Base-by-base conservation (phyloP, 2,329 filamentous ascomycete genomes). In the Fusarium paranaense region DNA sequence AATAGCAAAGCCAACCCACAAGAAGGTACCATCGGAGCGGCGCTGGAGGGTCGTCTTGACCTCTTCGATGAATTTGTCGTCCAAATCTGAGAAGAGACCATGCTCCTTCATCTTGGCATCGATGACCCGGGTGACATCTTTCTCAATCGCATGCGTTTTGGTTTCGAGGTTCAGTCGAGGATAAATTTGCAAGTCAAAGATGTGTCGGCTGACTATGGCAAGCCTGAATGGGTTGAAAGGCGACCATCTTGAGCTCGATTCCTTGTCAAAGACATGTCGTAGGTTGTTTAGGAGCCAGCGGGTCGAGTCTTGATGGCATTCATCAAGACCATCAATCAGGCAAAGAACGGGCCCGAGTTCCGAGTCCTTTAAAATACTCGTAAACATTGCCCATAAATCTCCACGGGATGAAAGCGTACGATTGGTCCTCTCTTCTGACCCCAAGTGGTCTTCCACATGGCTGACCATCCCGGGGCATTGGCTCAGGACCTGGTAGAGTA, bases 91-190 rank as follows among this genome's bases (percentile, higher is more conserved):
- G 16, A 54, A 54, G 3, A 9, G 25, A 2, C 16, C 50, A n/a
- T 54, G 50, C 50, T 32, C 30, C 14, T 25, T 10, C 7, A 33
- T 20, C 50, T 33, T 33, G 14, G 50, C 25, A 6, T 20, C 18
- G 18, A 54, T 47, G 2, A 47, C 22, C 2, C 20, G 42, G 14
- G 7, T 0, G 42, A 47, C 42, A 10, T 47, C 42, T 4, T 16
- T 0, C 1, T 0, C 20, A 27, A 18, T 27, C 4, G 7, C n/a
- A 3, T 18, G 1, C 14, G n/a, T 9, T 6, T 54, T 16, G 2
- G 50, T 32, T n/a, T 54, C 50, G 4, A 54, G 27, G 9, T 54
- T 16, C 10, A 32, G 7, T 13, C 3, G 50, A 33, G 16, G 50
- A 8, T 3, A 54, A 16, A 5, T n/a, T 13, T 6, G 20, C 14